Base-by-base conservation (phyloP, 2,329 filamentous ascomycete genomes). In the Paecilomyces formosus region DNA sequence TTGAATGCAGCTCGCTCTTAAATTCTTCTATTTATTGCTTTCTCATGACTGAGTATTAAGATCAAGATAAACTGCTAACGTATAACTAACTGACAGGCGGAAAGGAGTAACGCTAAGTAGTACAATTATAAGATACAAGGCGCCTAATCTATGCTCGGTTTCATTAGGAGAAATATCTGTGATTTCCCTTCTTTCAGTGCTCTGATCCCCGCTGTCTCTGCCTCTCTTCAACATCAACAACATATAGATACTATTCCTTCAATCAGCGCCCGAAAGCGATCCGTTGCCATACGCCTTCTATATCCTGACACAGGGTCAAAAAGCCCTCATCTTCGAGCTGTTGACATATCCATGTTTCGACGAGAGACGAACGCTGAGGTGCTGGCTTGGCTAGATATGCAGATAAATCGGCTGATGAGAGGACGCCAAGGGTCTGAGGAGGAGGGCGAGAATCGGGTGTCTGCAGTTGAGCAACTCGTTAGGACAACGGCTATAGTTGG, bases 321-420 rank as follows among this genome's bases (percentile, higher is more conserved):
- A 79, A 79, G 2, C 58, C 64, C 24, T 77, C 74, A 26, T 76
- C 71, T 30, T 78, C 72, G 1, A 79, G 64, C 56, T 76, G 67
- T 13, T 69, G 62, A 54, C 75, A 78, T 52, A 79, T 70, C 71
- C 75, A 78, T 39, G 70, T 69, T 58, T 74, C 72, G 9, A 78
- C 61, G 9, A 69, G 61, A 1, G 63, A 64, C 11, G 67, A 65
- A 15, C 75, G 70, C 56, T 76, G 72, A 2, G 64, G 35, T 1
- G 64, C 68, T 0, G 73, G 69, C 1, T 63, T 62, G 6, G 65
- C 61, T 0, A 71, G 57, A 51, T 74, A 77, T 12, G 63, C 55
- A 1, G 71, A 64, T 3, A 77, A 58, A 35, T 74, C 68, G 45
- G 65, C 55, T 28, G 65, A 58, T 5, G 60, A 55, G 30, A 55